Evolutionary conservation across 2,329 filamentous ascomycete genomes (phyloP), one percentile per base, ranked within the genome.

Genomic region (Colletotrichum tropicicola): DNA sequence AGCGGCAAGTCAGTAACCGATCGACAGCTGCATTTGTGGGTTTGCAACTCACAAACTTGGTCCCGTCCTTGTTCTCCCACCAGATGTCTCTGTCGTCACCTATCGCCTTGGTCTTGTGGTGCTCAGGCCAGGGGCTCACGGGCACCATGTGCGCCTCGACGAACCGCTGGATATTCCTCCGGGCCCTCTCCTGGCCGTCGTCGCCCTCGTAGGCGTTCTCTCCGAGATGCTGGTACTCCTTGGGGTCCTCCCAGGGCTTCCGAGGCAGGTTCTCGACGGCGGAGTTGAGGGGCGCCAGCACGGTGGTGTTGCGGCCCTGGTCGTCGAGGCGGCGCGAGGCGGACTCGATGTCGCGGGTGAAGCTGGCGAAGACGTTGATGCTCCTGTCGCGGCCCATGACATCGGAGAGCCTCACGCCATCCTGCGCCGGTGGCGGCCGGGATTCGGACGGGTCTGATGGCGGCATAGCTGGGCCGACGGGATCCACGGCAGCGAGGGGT

Each of bases 261-360:
- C 91, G 85, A 1, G 94, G 92, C 23, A 98, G 82, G 1, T 79
- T 81, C 69, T 92, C 91, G 73, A 99, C 88, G 3, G 90, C 93
- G 17, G 87, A 89, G 82, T 99, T 98, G 57, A 92, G 82, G 1
- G 96, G 96, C 5, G 94, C 95, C 3, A 98, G 87, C 23, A 98
- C 89, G 2, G 94, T 98, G 15, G 92, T 92, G 75, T 95, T 94
- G 62, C 85, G 78, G 1, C 80, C 74, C 1, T 83, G 77, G 74
- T 93, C 86, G 70, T 91, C 87, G 13, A 98, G 86, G 1, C 92
- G 91, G 21, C 82, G 79, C 9, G 88, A 86, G 19, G 94, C 84
- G n/a, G 84, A 79, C 48, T 89, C 86, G 71, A 94, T 88, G 73
- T 95, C 91, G 64, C 94, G 89, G 5, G 91, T 90, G 72, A 97